Evolutionary conservation across 2,329 filamentous ascomycete species (phyloP).

Genomic region (Epichloe typhina): DNA sequence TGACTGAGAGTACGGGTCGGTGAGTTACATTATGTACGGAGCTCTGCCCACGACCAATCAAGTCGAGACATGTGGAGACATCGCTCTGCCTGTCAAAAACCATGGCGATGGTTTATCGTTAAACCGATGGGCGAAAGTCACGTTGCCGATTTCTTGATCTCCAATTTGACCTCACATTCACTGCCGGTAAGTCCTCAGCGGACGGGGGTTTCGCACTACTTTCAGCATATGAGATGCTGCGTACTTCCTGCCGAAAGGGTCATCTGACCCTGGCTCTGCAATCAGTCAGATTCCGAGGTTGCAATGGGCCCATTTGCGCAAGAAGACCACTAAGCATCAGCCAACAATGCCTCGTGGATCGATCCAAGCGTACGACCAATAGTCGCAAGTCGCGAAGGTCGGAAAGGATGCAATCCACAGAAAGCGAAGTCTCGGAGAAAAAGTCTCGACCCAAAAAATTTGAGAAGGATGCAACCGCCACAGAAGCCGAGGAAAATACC

Average conservation of each 20-base stretch:
- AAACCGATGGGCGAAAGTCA: neutral
- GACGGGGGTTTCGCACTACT: neutral
- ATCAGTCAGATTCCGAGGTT: neutral
- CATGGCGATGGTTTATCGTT: neutral
- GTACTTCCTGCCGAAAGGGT: constrained; percentile 10
- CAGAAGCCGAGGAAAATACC: neutral
- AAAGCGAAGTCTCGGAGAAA: neutral
- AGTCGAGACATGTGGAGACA: neutral
- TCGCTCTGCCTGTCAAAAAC: neutral
- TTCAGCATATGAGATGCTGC: constrained; percentile 17
- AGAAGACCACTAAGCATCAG: neutral
- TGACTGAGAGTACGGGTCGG: neutral
- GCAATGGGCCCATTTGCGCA: neutral
- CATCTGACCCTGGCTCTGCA: constrained; percentile 5
- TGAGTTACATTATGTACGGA: neutral
- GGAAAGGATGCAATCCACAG: constrained; percentile 9
- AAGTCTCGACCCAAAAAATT: constrained; percentile 1
- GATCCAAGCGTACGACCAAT: neutral
- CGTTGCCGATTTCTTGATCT: neutral
- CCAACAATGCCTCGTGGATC: neutral
- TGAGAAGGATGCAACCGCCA: constrained; percentile 1
- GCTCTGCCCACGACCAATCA: neutral
- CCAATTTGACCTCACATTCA: neutral
- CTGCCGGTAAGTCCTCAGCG: neutral
- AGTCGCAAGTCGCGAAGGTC: neutral